These are phyloP conservation scores for Letharia lupina DNA, from an alignment of 495 filamentous ascomycete species.

Conservation along the genomic window DNA sequence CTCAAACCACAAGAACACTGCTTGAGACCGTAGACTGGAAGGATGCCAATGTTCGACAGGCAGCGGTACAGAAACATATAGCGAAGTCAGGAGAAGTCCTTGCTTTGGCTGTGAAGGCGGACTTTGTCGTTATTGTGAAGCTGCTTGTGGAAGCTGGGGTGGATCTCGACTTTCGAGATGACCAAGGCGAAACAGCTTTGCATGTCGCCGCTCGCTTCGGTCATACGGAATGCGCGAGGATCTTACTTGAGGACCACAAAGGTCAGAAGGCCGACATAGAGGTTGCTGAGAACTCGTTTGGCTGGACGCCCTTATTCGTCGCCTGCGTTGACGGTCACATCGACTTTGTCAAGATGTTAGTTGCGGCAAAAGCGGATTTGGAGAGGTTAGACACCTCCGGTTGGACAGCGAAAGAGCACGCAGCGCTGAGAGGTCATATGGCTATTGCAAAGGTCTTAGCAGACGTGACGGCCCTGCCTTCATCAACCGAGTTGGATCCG, in stretches of 20 bases:
- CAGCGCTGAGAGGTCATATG: slow-evolving; percentile 78
- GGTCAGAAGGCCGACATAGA: slow-evolving; percentile 68
- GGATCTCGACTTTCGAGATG: slow-evolving; percentile 89
- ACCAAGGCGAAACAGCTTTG: slow-evolving; percentile 84
- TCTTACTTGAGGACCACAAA: slow-evolving; percentile 59
- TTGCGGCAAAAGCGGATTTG: slow-evolving; percentile 67
- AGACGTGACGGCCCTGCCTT: slow-evolving; percentile 38
- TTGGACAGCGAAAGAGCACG: slow-evolving; percentile 93
- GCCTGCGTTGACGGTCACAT: slow-evolving; percentile 82
- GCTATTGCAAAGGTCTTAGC: slow-evolving; percentile 62
- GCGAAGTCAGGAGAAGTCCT: slow-evolving; percentile 85
- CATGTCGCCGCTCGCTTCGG: slow-evolving; percentile 89
- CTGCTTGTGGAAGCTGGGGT: slow-evolving; percentile 85
- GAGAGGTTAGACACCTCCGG: slow-evolving; percentile 73
- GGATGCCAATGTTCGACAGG: slow-evolving; percentile 48
- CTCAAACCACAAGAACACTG: slow-evolving; percentile 70
- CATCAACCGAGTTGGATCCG: slow-evolving; percentile 32
- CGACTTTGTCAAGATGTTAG: slow-evolving; percentile 63
- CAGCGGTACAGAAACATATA: slow-evolving; percentile 55
- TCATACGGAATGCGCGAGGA: slow-evolving; percentile 67
- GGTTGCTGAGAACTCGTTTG: slow-evolving; percentile 72
- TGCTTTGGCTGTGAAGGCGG: slow-evolving; percentile 75
- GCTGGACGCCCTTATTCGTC: slow-evolving; percentile 89
- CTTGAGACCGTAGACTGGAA: slow-evolving; percentile 70
- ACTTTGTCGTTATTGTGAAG: slow-evolving; percentile 73